Percentiles rank a stretch among this genome's conserved stretches.
Evolutionary conservation across 352 stramenopile species (phyloP).

Genomic region (Phytophthora brassicae): DNA sequence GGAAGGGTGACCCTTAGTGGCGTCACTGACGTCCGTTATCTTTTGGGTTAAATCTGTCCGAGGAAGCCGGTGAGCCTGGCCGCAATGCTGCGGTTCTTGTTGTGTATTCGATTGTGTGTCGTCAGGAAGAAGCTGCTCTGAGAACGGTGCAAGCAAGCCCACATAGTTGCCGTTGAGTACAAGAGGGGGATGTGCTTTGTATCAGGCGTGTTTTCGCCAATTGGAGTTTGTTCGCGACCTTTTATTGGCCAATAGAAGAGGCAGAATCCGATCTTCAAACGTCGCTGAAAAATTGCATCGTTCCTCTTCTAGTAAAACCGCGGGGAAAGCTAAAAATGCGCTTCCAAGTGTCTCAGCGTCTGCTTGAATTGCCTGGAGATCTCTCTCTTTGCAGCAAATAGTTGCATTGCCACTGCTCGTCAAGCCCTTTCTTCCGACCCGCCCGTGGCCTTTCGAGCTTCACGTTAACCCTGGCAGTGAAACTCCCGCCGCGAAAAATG

Average conservation of each 20-base stretch:
- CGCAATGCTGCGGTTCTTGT: not conserved
- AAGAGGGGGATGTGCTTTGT: constrained; percentile 15
- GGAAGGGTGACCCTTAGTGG: too few relatives aligned
- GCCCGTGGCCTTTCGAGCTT: constrained; percentile 19
- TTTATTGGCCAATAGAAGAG: constrained; percentile 23
- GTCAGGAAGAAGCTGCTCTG: constrained; percentile 28
- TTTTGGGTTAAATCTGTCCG: constrained; percentile 1
- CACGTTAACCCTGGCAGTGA: constrained; percentile 13
- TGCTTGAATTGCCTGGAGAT: not conserved
- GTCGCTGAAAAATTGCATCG: constrained; percentile 26
- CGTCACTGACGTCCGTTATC: constrained; percentile 14
- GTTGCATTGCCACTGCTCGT: not conserved
- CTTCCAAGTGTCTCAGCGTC: constrained; percentile 15
- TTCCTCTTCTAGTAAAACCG: constrained; percentile 2
- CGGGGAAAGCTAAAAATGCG: constrained; percentile 14
- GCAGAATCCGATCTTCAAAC: constrained; percentile 25
- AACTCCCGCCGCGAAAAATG: constrained; percentile 13
- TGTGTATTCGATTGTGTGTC: constrained; percentile 21
- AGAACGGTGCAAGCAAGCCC: not conserved
- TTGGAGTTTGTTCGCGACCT: not conserved
- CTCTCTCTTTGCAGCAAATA: not conserved
- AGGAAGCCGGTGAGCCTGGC: not conserved
- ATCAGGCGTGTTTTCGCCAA: constrained; percentile 40
- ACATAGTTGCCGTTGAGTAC: constrained; percentile 21
- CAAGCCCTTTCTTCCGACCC: constrained; percentile 20